A percentile compares a stretch with the other conserved stretches of the same genome.
Evolutionary conservation across 495 filamentous ascomycete species (phyloP).

Genomic region (Tuber umbilicatum): DNA sequence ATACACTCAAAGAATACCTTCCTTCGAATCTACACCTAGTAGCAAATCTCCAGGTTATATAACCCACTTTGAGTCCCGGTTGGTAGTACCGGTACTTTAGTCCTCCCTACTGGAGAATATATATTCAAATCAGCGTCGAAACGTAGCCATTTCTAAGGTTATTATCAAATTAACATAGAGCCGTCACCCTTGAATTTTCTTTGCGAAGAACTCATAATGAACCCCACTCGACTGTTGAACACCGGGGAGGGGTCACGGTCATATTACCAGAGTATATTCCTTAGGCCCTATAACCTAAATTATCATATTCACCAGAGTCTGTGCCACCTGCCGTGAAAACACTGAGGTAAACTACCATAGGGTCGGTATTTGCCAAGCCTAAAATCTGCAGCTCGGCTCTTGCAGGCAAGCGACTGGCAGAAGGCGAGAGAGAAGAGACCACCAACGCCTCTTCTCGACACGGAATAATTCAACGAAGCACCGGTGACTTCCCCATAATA

Average conservation of each 20-base stretch:
- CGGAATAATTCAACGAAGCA: neutral
- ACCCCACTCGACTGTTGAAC: neutral
- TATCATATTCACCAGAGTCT: neutral
- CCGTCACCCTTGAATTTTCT: neutral
- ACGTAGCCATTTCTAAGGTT: neutral
- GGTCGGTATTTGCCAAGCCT: neutral
- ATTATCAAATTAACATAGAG: neutral
- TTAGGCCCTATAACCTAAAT: neutral
- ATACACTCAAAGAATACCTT: neutral
- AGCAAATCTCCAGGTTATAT: neutral
- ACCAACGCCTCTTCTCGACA: slow-evolving; percentile 4
- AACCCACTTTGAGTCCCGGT: neutral
- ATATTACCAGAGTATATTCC: neutral
- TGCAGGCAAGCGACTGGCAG: neutral
- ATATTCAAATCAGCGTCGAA: neutral
- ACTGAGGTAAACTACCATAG: neutral
- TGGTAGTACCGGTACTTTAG: neutral
- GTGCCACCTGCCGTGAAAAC: neutral
- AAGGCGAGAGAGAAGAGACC: slow-evolving; percentile 1
- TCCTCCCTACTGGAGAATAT: neutral
- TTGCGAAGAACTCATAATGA: neutral
- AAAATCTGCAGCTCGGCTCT: neutral
- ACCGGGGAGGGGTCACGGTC: neutral
- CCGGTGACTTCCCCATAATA: neutral
- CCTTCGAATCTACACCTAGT: neutral